Evolutionary conservation across 23 red algal genomes (phyloP).

Genomic region (Gracilaria domingensis): DNA sequence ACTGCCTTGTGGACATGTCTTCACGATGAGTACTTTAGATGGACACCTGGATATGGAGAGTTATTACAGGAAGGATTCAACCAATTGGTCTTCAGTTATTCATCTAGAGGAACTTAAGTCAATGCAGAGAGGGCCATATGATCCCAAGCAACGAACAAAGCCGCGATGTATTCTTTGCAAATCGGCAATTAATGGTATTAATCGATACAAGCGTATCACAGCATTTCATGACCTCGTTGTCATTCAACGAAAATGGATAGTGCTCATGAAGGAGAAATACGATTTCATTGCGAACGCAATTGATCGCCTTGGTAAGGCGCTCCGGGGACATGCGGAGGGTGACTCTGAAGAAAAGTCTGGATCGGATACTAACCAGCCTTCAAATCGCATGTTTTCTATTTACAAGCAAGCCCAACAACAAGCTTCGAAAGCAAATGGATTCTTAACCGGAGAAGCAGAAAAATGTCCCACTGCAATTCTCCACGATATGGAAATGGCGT

Average conservation of each 20-base stretch:
- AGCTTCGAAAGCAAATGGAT: not conserved
- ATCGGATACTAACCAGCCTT: not conserved
- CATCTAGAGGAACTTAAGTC: conserved; percentile 8
- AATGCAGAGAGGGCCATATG: not conserved
- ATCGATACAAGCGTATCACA: conserved; percentile 6
- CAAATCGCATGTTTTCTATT: not conserved
- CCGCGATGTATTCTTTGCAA: conserved; percentile 3
- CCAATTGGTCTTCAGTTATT: not conserved
- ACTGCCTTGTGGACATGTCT: conserved; percentile 40
- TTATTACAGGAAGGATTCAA: conserved; percentile 1
- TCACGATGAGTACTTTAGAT: conserved; percentile 27
- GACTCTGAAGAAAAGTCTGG: not conserved
- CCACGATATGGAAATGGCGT: not conserved
- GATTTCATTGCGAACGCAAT: not conserved
- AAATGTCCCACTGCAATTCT: not conserved
- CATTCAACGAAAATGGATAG: not conserved
- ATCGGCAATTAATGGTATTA: not conserved
- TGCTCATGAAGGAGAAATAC: not conserved
- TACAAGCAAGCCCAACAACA: conserved; percentile 1
- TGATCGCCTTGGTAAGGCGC: not conserved
- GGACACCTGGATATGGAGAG: conserved; percentile 22
- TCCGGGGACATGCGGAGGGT: not conserved
- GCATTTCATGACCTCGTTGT: conserved; percentile 9
- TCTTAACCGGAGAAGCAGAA: not conserved
- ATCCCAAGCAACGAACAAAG: not conserved